Evolutionary conservation across 1,139 yeast species (phyloP).

Genomic region (Yamadazyma friedrichii): DNA sequence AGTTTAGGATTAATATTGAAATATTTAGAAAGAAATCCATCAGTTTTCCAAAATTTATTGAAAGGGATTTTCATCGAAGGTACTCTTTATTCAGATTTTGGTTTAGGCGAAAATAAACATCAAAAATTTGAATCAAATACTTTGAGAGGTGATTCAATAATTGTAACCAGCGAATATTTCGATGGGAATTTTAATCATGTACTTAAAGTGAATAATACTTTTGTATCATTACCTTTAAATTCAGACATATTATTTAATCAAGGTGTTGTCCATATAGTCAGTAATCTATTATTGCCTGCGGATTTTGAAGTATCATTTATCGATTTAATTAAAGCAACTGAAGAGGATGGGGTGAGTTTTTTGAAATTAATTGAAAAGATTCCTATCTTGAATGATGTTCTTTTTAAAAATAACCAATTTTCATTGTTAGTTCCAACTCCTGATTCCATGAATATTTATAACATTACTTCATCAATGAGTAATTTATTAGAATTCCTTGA

Average conservation of each 20-base stretch:
- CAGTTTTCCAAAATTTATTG: slow-evolving; percentile 51
- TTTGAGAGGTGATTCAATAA: slow-evolving; percentile 37
- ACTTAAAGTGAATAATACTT: slow-evolving; percentile 27
- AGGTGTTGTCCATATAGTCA: slow-evolving; percentile 81
- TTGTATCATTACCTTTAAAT: slow-evolving; percentile 36
- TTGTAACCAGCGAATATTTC: slow-evolving; percentile 18
- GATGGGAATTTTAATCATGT: slow-evolving; percentile 27
- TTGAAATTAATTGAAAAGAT: slow-evolving; percentile 43
- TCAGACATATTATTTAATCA: slow-evolving; percentile 75
- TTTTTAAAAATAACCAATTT: slow-evolving; percentile 22
- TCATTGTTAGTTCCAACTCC: slow-evolving; percentile 78
- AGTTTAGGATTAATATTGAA: slow-evolving; percentile 58
- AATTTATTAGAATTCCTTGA: slow-evolving; percentile 56
- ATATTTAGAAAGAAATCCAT: slow-evolving; percentile 54
- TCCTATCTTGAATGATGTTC: slow-evolving; percentile 24
- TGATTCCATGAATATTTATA: slow-evolving; percentile 52
- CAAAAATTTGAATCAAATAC: slow-evolving; percentile 24
- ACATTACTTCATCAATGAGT: slow-evolving; percentile 44
- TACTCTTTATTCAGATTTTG: slow-evolving; percentile 66
- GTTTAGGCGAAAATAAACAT: slow-evolving; percentile 21
- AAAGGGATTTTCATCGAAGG: slow-evolving; percentile 61
- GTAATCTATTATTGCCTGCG: slow-evolving; percentile 57
- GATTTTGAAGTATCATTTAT: slow-evolving; percentile 51
- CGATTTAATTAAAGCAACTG: slow-evolving; percentile 52
- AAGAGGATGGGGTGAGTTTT: slow-evolving; percentile 41